phyloP scores from a whole-genome alignment of 495 filamentous ascomycete species.

The Hyaloscypha finlandica region DNA sequence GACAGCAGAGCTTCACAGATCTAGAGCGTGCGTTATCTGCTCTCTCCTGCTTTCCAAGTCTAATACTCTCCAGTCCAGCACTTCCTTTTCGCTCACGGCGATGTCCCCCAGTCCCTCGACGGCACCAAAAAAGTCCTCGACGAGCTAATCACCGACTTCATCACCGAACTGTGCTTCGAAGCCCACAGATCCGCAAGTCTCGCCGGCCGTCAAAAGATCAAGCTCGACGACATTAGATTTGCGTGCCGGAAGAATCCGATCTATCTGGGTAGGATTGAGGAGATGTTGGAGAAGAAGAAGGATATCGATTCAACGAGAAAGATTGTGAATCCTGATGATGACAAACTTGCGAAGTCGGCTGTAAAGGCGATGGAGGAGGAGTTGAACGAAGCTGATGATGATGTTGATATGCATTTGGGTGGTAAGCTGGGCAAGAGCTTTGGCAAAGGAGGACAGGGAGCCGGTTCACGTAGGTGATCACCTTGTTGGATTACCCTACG shows the following conservation, averaged over 20 bases:
- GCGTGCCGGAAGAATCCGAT: slow-evolving; percentile 79
- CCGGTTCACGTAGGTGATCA: neutral
- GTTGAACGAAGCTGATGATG: slow-evolving; percentile 41
- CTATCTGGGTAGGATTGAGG: slow-evolving; percentile 87
- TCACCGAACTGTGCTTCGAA: slow-evolving; percentile 85
- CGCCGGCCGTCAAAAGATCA: slow-evolving; percentile 88
- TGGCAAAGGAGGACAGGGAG: slow-evolving; percentile 3
- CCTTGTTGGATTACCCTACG: neutral
- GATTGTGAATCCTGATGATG: slow-evolving; percentile 59
- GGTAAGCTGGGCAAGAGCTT: slow-evolving; percentile 21
- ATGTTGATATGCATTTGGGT: slow-evolving; percentile 32
- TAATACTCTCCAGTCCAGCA: slow-evolving; percentile 59
- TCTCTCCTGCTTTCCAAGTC: slow-evolving; percentile 6
- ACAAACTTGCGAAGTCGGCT: slow-evolving; percentile 35
- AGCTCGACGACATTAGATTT: slow-evolving; percentile 96
- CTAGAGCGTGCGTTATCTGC: slow-evolving; percentile 66
- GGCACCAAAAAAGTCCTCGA: slow-evolving; percentile 86
- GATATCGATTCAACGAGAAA: slow-evolving; percentile 76
- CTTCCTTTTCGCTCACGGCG: slow-evolving; percentile 87
- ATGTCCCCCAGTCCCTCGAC: slow-evolving; percentile 68
- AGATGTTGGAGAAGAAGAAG: slow-evolving; percentile 79
- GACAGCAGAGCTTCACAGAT: slow-evolving; percentile 81
- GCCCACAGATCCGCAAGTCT: slow-evolving; percentile 80
- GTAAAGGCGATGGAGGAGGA: slow-evolving; percentile 36
- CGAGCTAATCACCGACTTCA: slow-evolving; percentile 91